Base-by-base conservation (phyloP, 2,329 filamentous ascomycete species). In the Phyllosticta citribraziliensis region DNA sequence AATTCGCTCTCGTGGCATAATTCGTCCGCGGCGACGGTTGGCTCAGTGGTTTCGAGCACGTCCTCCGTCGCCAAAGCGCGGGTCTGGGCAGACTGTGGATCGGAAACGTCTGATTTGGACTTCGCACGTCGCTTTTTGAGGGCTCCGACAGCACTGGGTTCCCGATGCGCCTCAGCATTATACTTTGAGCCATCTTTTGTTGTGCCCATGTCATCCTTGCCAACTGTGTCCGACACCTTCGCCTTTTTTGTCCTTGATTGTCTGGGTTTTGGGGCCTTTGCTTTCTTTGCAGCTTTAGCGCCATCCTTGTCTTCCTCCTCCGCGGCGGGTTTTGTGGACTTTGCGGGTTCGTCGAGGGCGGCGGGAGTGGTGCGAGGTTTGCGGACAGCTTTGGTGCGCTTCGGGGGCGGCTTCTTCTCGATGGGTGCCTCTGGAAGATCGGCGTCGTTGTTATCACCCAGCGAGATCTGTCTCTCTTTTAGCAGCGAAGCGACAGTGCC, bases 191-290 rank as follows among this genome's bases (percentile, higher is more conserved):
- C 14, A n/a, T 17, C 40, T 8, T n/a, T n/a, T 8, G 17, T 14
- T n/a, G n/a, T n/a, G 5, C 5, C 40, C 14, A 17, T n/a, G 40
- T 17, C 17, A 12, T 47, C 40, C 14, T n/a, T 6, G 40, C 14
- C 14, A n/a, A 2, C 6, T 47, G 40, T 14, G 5, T 47, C 40
- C 40, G 14, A n/a, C 17, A 8, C 14, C 14, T 19, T 47, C 8
- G n/a, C 40, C 63, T 72, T 71, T 65, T 70, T 73, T 51, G 66
- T 64, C 25, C 70, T 68, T 4, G 67, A 67, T 56, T 72, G 72
- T 54, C 68, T 71, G 11, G 66, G 47, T 54, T 72, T 72, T 30
- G 68, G 65, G 11, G 62, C 63, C 58, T 68, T 66, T 50, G 66
- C 65, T 60, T 70, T 70, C 52, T 67, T 67, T 12, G 67, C 60